A percentile compares a stretch with the other conserved stretches of the same genome.
phyloP scores from a whole-genome alignment of 2,329 filamentous ascomycete species.

The Pyricularia sp. region DNA sequence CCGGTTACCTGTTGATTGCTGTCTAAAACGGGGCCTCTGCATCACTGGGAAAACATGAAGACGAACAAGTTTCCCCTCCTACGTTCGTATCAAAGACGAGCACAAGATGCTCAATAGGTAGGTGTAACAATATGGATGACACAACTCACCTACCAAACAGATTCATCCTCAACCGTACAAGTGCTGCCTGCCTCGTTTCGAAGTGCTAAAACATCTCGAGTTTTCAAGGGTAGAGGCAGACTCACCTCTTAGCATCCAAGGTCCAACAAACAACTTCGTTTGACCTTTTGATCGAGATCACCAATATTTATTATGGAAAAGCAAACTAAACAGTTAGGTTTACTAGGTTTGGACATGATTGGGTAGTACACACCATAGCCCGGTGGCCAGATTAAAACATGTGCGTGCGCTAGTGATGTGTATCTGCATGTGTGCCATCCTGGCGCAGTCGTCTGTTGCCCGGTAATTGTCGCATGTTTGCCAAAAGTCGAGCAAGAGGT shows the following conservation, averaged over 20 bases:
- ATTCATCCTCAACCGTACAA: not conserved
- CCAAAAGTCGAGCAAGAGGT: not conserved
- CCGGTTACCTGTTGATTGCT: not conserved
- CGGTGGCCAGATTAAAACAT: not conserved
- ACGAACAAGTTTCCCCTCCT: not conserved
- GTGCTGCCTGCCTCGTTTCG: not conserved
- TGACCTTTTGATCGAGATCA: not conserved
- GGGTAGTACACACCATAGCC: slow-evolving; percentile 1
- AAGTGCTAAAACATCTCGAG: not conserved
- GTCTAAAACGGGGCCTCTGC: not conserved
- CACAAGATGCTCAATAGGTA: not conserved
- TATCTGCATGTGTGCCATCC: not conserved
- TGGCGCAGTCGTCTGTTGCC: not conserved
- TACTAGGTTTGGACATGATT: not conserved
- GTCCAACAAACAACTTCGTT: not conserved
- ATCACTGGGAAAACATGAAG: not conserved
- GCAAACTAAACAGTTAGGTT: not conserved
- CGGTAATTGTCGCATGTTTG: not conserved
- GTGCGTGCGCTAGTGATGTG: not conserved
- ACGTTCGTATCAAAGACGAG: not conserved
- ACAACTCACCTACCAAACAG: not conserved
- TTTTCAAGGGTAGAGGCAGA: not conserved
- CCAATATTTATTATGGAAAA: not conserved
- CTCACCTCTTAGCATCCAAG: not conserved
- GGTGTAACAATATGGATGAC: not conserved